Evolutionary conservation across 306 rosid genomes (phyloP).

Genomic region (Begonia peltatifolia): DNA sequence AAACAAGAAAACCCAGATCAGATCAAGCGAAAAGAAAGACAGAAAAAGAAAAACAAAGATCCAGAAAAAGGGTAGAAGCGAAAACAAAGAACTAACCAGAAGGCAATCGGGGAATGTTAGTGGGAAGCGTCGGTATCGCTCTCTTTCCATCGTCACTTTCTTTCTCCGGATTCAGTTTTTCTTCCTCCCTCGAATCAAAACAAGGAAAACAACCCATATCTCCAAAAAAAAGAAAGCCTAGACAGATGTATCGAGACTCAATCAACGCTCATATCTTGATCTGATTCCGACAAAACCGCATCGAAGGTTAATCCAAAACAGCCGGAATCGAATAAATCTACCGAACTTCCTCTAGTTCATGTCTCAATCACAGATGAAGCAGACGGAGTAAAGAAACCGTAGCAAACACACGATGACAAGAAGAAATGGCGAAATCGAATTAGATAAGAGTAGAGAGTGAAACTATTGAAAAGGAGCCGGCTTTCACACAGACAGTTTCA

Average conservation of each 20-base stretch:
- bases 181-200: constrained; percentile 90
- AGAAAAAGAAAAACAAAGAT: background rate
- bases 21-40: constrained; percentile 18
- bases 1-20: constrained; percentile 33
- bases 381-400: constrained; percentile 21
- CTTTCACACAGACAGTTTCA: background rate
- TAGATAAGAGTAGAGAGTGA: constrained; percentile 7
- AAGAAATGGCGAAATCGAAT: constrained; percentile 7
- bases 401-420: constrained; percentile 16
- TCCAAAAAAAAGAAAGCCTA: constrained; percentile 6
- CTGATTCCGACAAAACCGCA: constrained; percentile 12
- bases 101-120: constrained; percentile 50
- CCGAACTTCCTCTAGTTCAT: background rate
- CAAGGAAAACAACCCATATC: constrained; percentile 85
- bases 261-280: constrained; percentile 20
- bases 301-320: constrained; percentile 14
- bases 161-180: constrained; percentile 55
- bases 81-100: constrained; percentile 41
- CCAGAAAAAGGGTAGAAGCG: background rate
- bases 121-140: constrained; percentile 21
- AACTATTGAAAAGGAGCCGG: constrained; percentile 10
- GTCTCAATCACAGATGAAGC: constrained; percentile 13
- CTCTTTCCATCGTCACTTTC: constrained; percentile 37
- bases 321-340: background rate
- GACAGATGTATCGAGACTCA: constrained; percentile 14